Evolutionary conservation across 2,329 filamentous ascomycete genomes (phyloP), one percentile per base, ranked within the genome.

Genomic region (Xylariomycetidae sp.): DNA sequence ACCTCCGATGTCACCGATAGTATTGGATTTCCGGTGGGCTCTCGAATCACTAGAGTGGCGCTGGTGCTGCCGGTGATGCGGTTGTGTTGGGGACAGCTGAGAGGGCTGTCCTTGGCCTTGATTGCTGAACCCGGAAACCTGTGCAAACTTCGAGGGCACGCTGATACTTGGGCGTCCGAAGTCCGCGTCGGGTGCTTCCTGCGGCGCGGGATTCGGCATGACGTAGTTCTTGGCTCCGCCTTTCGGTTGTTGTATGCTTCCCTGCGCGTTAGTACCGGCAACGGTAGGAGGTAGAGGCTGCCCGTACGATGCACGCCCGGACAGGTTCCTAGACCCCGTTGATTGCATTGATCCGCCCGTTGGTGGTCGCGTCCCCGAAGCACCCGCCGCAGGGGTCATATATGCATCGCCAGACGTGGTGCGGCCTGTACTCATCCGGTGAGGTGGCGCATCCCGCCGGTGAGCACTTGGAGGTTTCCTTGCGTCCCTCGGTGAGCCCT

Each of bases 251-350:
- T 92, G 85, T 50, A 96, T 87, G 43, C 84, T 84, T 43, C 88
- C 90, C 57, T 95, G 85, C 4, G 76, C 88, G 58, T 92, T 95
- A 32, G 88, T 92, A 47, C 84, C 82, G 30, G 88, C 88, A 39
- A 95, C 81, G 29, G 87, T 79, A 19, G 92, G 89, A 35, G 87
- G 86, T 28, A 81, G 81, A 30, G 90, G 92, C 59, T 93, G 86
- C 44, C 86, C 86, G 58, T 96, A 95, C 37, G 85, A 82, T 57
- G 84, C 73, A 44, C 84, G 77, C 46, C 54, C 64, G 54, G 55
- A 56, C 22, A 68, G 50, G 31, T 81, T 86, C 44, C 85, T 82
- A 31, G 92, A 73, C 57, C 54, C 70, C 25, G 68, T 69, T 14
- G 82, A 83, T 38, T 78, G 72, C 69, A 90, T 78, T 3, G 88